Conservation (phyloP, 2,329 filamentous ascomycete genomes). For the Orbilia blumenaviensis region DNA sequence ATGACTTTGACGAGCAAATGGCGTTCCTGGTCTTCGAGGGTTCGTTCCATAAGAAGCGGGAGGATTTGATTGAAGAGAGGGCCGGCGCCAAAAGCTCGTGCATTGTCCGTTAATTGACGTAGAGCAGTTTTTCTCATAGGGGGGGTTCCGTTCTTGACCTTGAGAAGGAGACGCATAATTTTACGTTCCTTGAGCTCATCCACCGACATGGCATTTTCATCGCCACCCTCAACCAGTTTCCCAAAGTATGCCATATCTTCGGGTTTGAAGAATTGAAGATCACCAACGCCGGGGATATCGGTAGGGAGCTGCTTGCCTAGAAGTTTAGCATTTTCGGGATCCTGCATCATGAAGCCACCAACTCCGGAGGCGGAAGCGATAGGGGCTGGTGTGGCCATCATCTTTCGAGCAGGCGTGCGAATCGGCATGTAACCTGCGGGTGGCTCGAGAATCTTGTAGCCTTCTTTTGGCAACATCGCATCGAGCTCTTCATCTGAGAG, state of each 20-base stretch:
- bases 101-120: conserved; percentile 96
- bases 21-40: conserved; percentile 94
- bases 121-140: conserved; percentile 98
- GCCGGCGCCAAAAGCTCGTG: conserved; percentile 91
- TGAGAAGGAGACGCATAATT: conserved; percentile 94
- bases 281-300: conserved; percentile 93
- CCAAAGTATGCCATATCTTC: conserved; percentile 99
- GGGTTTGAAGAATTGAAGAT: conserved; percentile 96
- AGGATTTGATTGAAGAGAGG: conserved; percentile 97
- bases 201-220: conserved; percentile 89
- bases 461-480: conserved; percentile 85
- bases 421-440: conserved; percentile 91
- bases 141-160: conserved; percentile 98
- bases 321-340: conserved; percentile 82
- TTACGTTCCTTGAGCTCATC: conserved; percentile 98
- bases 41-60: conserved; percentile 97
- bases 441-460: conserved; percentile 89
- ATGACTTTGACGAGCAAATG: conserved; percentile 99
- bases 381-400: conserved; percentile 77
- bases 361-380: conserved; percentile 68
- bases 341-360: conserved; percentile 95
- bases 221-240: conserved; percentile 91
- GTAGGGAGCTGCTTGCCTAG: conserved; percentile 91
- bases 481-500: conserved; percentile 95
- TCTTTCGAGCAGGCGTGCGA: conserved; percentile 77